Evolutionary conservation across 129 eudicot species (phyloP), one percentile per base, ranked within the genome.

Genomic region (Daucus carota): DNA sequence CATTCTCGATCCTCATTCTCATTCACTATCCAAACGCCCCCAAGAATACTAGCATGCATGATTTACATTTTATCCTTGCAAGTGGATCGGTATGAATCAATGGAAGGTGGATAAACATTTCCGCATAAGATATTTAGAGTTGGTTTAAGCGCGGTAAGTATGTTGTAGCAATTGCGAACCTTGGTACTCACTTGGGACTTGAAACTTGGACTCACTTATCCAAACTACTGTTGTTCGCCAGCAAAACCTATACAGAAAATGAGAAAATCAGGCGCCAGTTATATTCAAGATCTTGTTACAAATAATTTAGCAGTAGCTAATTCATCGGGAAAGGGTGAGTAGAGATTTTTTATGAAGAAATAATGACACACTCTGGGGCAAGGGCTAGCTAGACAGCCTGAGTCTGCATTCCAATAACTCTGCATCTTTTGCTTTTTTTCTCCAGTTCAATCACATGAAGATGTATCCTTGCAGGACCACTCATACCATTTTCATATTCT

Each of bases 381-480:
- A 52, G n/a, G 13, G 4, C 57, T 4, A 50, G 60, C 22, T 10
- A 54, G 29, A 57, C 43, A 34, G 73, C 45, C 47, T 38, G 73
- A 68, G 29, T 68, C 73, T 68, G 73, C 46, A 68, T 68, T 32
- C 41, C 14, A 36, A 68, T 68, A 22, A 4, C 24, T 68, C 46
- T 2, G 46, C 46, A 68, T 68, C 73, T 68, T 68, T 68, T 68
- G 73, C 73, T 68, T 68, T 68, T 34, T 36, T 68, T 11, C 20
- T 7, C 73, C 44, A 68, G 42, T 17, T 68, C 20, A 68, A 33
- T 33, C 73, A 68, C 73, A 68, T 36, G 43, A 68, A 68, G 6
- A 68, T 36, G 29, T 11, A 68, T 54, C 63, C 63, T 22, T 52
- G 14, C 29, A 7, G n/a, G 63, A n/a, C 28, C 1, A 8, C 62